Conservation (phyloP, 768 basidiomycete species). For the Leccinum ochraceum region DNA sequence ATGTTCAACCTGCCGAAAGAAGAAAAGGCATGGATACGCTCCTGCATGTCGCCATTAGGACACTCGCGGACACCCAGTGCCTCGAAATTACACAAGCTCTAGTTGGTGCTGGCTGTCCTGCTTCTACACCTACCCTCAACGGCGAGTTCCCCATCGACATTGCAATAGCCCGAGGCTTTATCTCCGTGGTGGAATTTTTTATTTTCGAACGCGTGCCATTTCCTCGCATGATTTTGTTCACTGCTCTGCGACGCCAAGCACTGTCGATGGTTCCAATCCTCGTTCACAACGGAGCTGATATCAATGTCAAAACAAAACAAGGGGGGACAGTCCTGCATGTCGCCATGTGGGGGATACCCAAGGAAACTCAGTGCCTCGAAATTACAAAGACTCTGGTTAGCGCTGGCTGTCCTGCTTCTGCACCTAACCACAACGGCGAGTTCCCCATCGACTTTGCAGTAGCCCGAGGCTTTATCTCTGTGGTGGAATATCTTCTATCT, state of each 20-base stretch:
- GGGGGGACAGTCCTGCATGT: background rate
- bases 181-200: background rate
- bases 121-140: no score
- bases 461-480: background rate
- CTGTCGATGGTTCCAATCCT: background rate
- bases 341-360: background rate
- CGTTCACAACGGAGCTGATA: background rate
- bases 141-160: background rate
- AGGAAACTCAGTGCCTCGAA: background rate
- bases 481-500: background rate
- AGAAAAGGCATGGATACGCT: no score
- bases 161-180: background rate
- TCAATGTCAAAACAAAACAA: background rate
- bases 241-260: background rate
- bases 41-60: no score
- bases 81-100: no score
- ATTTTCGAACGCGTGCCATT: background rate
- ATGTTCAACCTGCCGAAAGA: no score
- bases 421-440: background rate
- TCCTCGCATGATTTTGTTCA: background rate
- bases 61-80: no score
- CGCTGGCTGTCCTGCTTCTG: background rate
- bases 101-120: no score
- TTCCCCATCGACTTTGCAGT: background rate
- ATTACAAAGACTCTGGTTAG: background rate